A percentile compares a stretch with the other conserved stretches of the same genome.
Evolutionary conservation across 805 yeast species (phyloP).

Genomic region (Nakazawaea peltata): DNA sequence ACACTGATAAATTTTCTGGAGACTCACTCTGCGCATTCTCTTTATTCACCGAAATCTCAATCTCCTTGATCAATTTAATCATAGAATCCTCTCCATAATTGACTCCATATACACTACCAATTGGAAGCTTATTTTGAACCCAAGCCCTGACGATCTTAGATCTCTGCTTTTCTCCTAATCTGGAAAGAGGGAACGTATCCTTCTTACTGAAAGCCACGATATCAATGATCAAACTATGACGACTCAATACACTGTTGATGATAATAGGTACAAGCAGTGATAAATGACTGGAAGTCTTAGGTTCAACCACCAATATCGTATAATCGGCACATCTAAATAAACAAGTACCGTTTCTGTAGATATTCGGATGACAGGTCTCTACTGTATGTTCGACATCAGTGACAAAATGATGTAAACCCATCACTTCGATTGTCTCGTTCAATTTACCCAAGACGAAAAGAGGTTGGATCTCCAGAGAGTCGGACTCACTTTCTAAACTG

Average conservation of each 20-base stretch:
- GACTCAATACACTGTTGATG: conserved; percentile 68
- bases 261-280: conserved; percentile 80
- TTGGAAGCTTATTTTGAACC: conserved; percentile 37
- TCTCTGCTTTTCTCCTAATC: conserved; percentile 73
- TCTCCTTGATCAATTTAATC: conserved; percentile 49
- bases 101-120: conserved; percentile 40
- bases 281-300: conserved; percentile 37
- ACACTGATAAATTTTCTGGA: no score
- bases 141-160: conserved; percentile 53
- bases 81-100: conserved; percentile 61
- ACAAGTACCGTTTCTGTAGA: conserved; percentile 38
- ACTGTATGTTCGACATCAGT: conserved; percentile 71
- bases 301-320: conserved; percentile 67
- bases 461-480: conserved; percentile 49
- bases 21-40: no score
- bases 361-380: conserved; percentile 38
- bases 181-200: conserved; percentile 57
- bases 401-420: conserved; percentile 90
- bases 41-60: conserved; percentile 23
- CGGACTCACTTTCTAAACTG: conserved; percentile 38
- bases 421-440: conserved; percentile 79
- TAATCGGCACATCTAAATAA: conserved; percentile 79
- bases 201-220: conserved; percentile 70
- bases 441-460: conserved; percentile 80
- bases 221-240: conserved; percentile 78